Evolutionary conservation across 2,329 filamentous ascomycete genomes (phyloP), one percentile per base, ranked within the genome.

Genomic region (Colletotrichum cuscutae): DNA sequence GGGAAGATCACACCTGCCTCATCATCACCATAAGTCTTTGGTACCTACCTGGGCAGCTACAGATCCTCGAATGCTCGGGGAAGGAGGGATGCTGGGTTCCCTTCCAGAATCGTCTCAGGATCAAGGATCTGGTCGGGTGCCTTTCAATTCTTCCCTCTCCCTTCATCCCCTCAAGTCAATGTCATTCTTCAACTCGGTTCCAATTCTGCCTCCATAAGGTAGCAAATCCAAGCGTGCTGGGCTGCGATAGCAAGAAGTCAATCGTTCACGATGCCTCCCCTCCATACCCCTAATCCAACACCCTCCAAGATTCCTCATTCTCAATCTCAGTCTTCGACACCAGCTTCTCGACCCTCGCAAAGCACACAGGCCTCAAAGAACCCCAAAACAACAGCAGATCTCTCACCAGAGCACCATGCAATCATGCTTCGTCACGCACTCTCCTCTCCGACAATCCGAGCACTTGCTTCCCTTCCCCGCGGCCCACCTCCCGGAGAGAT

Each of bases 401-500:
- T 72, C 42, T 56, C 73, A 4, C 26, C 42, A 6, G 68, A 75
- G 24, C 37, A 74, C n/a, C 73, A 70, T 13, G 46, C 52, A 8
- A 69, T 76, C 26, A 73, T 75, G 64, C 60, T 75, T 24, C 71
- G 71, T 28, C 65, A 76, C 15, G 28, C 49, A 11, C 65, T 76
- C 28, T 75, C 75, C 9, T 42, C 62, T 9, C 53, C 65, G 15
- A 76, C 75, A 15, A 56, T 75, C 32, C 46, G 42, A 28, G 59
- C 67, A 35, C 73, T 77, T 49, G 37, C 60, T 6, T 24, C 57
- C n/a, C 74, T 77, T 15, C 65, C 75, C 1, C 61, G 57, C 5
- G 53, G 58, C 28, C 59, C 77, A 6, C 37, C 72, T 0, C 67
- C 74, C 32, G 77, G 78, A 4, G 75, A 79, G 6, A 77, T 86